A percentile compares a stretch with the other conserved stretches of the same genome.
Evolutionary conservation across 2,329 filamentous ascomycete genomes (phyloP).

Genomic region (Claviceps lovelessii): DNA sequence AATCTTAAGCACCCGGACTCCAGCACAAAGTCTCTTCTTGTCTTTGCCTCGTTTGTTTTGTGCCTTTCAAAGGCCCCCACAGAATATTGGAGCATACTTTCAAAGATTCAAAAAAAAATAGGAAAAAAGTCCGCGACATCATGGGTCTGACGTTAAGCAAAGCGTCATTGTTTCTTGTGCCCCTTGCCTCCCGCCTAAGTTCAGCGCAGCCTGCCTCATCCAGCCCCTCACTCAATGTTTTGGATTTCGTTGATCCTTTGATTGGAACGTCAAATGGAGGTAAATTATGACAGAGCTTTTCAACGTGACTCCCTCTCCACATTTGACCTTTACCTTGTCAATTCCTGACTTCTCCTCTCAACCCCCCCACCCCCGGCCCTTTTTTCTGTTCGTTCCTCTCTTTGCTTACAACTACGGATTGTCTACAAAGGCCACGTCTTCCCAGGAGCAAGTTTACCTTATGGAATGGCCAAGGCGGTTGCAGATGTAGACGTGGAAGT

Average conservation of each 20-base stretch:
- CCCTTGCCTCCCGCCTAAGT: not conserved
- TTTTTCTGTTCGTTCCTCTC: not conserved
- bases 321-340: not conserved
- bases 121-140: not conserved
- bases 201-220: not conserved
- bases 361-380: too few relatives aligned
- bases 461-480: constrained; percentile 17
- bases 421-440: constrained; percentile 14
- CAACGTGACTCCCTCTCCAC: not conserved
- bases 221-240: constrained; percentile 6
- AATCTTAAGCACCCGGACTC: not conserved
- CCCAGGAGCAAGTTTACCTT: constrained; percentile 15
- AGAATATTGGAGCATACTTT: too few relatives aligned
- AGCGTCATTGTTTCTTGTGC: not conserved
- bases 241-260: constrained; percentile 13
- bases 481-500: constrained; percentile 14
- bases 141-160: not conserved
- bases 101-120: too few relatives aligned
- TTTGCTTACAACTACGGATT: not conserved
- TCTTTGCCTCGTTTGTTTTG: not conserved
- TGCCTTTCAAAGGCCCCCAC: too few relatives aligned
- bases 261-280: constrained; percentile 16
- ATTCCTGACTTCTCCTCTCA: not conserved
- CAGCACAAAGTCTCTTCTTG: not conserved
- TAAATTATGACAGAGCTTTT: not conserved